Base-by-base conservation (phyloP, 1,284 basidiomycete genomes). In the Sanguinoderma infundibulare region DNA sequence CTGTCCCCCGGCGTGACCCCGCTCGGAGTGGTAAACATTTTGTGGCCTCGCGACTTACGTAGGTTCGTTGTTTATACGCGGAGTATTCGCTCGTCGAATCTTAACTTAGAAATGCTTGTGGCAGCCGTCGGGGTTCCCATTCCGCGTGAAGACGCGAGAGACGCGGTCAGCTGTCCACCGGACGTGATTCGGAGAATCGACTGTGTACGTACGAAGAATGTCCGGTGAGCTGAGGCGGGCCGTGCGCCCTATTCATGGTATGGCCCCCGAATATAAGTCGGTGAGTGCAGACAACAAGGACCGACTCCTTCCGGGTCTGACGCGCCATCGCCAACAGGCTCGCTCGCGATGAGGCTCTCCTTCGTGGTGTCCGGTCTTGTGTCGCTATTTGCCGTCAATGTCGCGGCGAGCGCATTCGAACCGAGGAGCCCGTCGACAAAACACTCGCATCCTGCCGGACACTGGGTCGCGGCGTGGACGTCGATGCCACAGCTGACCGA, bases 401-500 rank as follows among this genome's bases (percentile, higher is more conserved):
- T 42, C 15, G 50, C 42, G 9, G 17, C 42, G 2, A 14, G 34
- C 15, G 8, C 17, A 26, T 12, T 22, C 1, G 2, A 36, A 14
- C 40, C 39, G 30, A 36, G 22, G 39, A 15, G 17, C 38, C 10
- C 42, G 30, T 39, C 38, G 38, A 42, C 42, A 2, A 38, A 22
- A 9, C 28, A 30, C 3, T 24, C n/a, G 15, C 64, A 63, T 47
- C 55, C 62, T n/a, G 59, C 53, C 12, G 71, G 70, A 64, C 76
- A 76, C 61, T 81, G 80, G 80, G 72, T 80, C 17, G 73, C 77
- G 59, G 76, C 78, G 1, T 81, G 80, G 80, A 72, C 74, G n/a
- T 61, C 77, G 14, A 83, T 82, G 81, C 81, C 81, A 2, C 81
- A 83, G 66, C 70, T 83, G 35, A 81, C 79, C 1, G 81, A 82